phyloP scores from a whole-genome alignment of 139 green algal genomes.

The Mychonastes homosphaera region DNA sequence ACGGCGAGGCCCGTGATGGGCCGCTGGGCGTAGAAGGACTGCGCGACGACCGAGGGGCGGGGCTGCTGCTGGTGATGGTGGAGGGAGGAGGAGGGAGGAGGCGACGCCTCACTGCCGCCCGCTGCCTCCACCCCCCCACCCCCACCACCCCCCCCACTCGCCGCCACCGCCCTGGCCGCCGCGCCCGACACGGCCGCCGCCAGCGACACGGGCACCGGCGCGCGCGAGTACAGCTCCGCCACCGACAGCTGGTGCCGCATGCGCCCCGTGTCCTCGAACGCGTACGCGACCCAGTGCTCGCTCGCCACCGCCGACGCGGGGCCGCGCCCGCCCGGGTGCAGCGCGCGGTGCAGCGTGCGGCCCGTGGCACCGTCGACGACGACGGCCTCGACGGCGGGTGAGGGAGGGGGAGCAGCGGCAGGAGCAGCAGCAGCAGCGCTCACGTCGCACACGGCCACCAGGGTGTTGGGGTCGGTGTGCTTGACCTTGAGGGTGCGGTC shows the following conservation, averaged over 20 bases:
- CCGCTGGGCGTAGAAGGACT: slow-evolving; percentile 15
- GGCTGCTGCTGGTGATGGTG: not conserved
- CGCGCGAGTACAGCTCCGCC: no score
- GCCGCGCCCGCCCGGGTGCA: slow-evolving; percentile 47
- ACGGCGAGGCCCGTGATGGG: slow-evolving; percentile 21
- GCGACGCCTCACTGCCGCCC: not conserved
- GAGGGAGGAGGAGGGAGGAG: not conserved
- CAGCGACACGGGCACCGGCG: no score
- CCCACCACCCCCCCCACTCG: not conserved
- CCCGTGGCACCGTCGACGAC: slow-evolving; percentile 85
- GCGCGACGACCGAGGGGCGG: not conserved
- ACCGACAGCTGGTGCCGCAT: slow-evolving; percentile 19
- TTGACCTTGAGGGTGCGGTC: slow-evolving; percentile 79
- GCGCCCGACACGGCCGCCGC: no score
- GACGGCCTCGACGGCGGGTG: slow-evolving; percentile 19
- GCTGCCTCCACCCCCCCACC: not conserved
- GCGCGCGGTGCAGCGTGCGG: slow-evolving; percentile 55
- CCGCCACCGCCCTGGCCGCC: no score
- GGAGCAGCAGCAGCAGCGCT: not conserved
- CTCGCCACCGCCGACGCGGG: slow-evolving; percentile 64
- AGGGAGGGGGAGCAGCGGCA: not conserved
- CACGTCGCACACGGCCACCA: slow-evolving; percentile 66
- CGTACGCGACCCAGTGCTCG: slow-evolving; percentile 80
- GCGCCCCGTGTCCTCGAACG: slow-evolving; percentile 36
- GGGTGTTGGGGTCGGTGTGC: slow-evolving; percentile 82